Evolutionary conservation across 495 filamentous ascomycete species (phyloP).

Genomic region (Xylaria telfairii): DNA sequence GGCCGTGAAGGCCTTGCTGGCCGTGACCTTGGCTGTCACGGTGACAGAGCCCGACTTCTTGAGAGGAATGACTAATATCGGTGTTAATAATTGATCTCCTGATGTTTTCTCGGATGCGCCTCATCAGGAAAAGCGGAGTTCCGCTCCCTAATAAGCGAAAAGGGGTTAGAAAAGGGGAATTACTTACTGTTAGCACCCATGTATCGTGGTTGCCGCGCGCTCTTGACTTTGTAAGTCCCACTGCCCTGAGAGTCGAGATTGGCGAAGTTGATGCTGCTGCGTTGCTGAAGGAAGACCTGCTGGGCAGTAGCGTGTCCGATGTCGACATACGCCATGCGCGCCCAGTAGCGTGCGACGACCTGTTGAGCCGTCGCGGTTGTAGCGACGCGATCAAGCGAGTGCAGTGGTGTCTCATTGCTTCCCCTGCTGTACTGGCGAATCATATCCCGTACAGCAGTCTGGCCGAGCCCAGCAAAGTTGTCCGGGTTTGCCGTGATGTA

Average conservation of each 20-base stretch:
- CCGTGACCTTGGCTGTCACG: slow-evolving; percentile 33
- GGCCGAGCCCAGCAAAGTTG: slow-evolving; percentile 45
- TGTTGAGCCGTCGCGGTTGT: slow-evolving; percentile 42
- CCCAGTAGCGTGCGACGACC: slow-evolving; percentile 53
- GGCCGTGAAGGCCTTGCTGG: slow-evolving; percentile 40
- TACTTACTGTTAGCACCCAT: slow-evolving; percentile 50
- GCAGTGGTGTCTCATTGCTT: slow-evolving; percentile 54
- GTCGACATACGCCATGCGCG: slow-evolving; percentile 54
- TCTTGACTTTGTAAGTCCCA: slow-evolving; percentile 51
- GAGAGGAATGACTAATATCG: slow-evolving; percentile 38
- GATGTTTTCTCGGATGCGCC: not conserved
- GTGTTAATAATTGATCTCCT: not conserved
- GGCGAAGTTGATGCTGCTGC: slow-evolving; percentile 45
- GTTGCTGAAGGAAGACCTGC: slow-evolving; percentile 39
- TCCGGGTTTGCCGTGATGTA: slow-evolving; percentile 54
- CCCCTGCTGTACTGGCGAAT: slow-evolving; percentile 49
- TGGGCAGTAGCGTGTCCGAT: slow-evolving; percentile 49
- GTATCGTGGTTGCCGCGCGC: slow-evolving; percentile 48
- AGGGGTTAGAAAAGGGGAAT: not conserved
- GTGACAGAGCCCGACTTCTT: slow-evolving; percentile 33
- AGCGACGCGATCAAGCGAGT: slow-evolving; percentile 45
- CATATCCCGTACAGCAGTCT: slow-evolving; percentile 43
- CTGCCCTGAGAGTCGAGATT: slow-evolving; percentile 46
- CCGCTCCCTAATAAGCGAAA: not conserved
- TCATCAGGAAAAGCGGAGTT: not conserved